Evolutionary conservation across 495 filamentous ascomycete genomes (phyloP).

Genomic region (Penicillium bovifimosum): DNA sequence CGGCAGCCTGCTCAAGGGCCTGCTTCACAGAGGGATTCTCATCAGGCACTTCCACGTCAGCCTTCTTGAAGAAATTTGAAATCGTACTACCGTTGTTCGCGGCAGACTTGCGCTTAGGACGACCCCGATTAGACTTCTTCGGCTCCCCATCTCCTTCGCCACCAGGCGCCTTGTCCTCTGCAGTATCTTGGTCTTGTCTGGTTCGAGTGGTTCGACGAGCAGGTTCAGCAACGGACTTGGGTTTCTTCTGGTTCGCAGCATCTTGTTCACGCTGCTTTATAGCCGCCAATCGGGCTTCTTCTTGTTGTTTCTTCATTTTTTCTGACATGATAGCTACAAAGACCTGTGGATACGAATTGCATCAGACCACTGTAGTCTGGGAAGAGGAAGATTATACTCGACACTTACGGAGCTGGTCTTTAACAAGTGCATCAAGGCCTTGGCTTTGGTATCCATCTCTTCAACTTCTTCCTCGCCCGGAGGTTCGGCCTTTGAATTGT

Average conservation of each 20-base stretch:
- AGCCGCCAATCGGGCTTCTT: constrained; percentile 46
- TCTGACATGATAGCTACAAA: constrained; percentile 54
- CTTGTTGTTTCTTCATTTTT: constrained; percentile 59
- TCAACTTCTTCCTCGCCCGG: constrained; percentile 26
- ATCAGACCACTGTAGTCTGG: neutral
- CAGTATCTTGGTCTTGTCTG: constrained; percentile 29
- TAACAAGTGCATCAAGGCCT: constrained; percentile 39
- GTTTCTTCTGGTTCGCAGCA: constrained; percentile 11
- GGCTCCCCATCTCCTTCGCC: constrained; percentile 4
- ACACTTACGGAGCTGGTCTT: constrained; percentile 48
- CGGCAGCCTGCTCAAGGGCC: constrained; percentile 49
- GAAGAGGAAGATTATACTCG: constrained; percentile 6
- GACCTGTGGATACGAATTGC: constrained; percentile 20
- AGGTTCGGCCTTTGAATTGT: constrained; percentile 8
- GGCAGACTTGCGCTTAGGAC: constrained; percentile 26
- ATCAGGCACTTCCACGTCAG: constrained; percentile 47
- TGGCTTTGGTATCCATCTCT: constrained; percentile 38
- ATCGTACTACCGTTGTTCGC: constrained; percentile 39
- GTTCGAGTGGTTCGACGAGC: constrained; percentile 28
- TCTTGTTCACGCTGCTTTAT: constrained; percentile 37
- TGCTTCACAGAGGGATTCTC: constrained; percentile 48
- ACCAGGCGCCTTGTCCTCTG: constrained; percentile 19
- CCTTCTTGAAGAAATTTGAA: constrained; percentile 54
- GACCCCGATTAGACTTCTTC: constrained; percentile 21
- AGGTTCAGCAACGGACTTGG: constrained; percentile 13